Base-by-base conservation (phyloP, 805 yeast species). In the Torulaspora indica region DNA sequence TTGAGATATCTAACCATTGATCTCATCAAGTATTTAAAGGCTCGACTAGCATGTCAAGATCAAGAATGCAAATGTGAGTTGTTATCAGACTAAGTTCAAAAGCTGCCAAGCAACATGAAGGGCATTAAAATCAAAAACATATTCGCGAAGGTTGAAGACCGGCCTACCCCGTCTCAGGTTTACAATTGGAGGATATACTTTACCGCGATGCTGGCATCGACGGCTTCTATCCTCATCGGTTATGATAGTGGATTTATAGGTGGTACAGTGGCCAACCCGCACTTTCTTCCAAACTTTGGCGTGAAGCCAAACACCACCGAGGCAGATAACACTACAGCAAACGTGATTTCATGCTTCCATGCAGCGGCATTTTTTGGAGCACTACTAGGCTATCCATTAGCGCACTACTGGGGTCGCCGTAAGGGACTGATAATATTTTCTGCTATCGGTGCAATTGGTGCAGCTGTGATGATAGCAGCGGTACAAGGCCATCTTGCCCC, bases 241-340 rank as follows among this genome's bases (percentile, higher is more conserved):
- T 76, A 76, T 55, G 81, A 76, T 52, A 72, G 78, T 30, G 79
- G 79, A 5, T 76, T 74, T 57, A 73, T 76, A 39, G 81, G 80
- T 8, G 75, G 77, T n/a, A 71, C 77, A 4, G 70, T 74, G n/a
- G 60, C 74, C 0, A 59, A 76, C 35, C 61, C 56, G 7, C 70
- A 77, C 2, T 77, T 77, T 56, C 54, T 63, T 45, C 40, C 48
- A 3, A 77, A 73, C 53, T 77, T 76, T 54, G 74, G 71, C 12
- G 51, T 75, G 35, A 69, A 61, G 43, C 43, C 53, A 5, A 60
- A 60, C 58, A 46, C 70, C 3, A 24, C 60, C 0, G 50, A 57
- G 13, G 57, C 58, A 2, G 54, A 68, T 1, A 42, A 36, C 12
- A 56, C 70, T 8, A 56, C 61, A 20, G 67, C 76, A 23, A 72